These are phyloP conservation scores for Symbiodinium pilosum DNA, from an alignment of 73 alveolate species.

Conservation along the genomic window DNA sequence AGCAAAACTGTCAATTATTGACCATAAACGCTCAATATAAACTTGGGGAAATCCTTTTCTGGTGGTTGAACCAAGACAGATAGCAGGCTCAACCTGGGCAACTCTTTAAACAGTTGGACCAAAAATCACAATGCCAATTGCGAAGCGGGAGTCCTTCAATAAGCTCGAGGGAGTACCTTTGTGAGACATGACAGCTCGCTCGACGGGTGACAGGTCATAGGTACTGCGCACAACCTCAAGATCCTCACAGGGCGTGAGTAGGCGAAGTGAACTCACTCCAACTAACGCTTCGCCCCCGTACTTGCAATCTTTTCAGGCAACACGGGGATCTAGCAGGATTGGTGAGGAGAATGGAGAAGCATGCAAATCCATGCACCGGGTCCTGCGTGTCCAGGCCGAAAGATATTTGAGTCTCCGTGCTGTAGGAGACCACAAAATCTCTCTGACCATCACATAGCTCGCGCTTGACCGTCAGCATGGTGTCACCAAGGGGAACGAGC, in stretches of 20 bases:
- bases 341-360: too few relatives aligned
- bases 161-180: not conserved
- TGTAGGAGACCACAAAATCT: constrained; percentile 34
- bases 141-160: not conserved
- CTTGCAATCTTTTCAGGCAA: too few relatives aligned
- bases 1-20: too few relatives aligned
- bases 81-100: too few relatives aligned
- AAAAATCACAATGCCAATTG: not conserved
- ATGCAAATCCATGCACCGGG: too few relatives aligned
- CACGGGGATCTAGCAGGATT: too few relatives aligned
- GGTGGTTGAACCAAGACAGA: too few relatives aligned
- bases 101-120: too few relatives aligned
- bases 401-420: constrained; percentile 23
- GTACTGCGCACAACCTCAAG: not conserved
- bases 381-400: not conserved
- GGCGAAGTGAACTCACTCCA: too few relatives aligned
- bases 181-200: not conserved
- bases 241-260: not conserved
- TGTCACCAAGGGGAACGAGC: not conserved
- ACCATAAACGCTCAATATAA: too few relatives aligned
- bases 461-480: constrained; percentile 16
- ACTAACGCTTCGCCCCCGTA: too few relatives aligned
- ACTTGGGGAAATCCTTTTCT: too few relatives aligned
- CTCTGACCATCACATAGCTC: constrained; percentile 33
- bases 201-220: not conserved